A percentile compares a stretch with the other conserved stretches of the same genome.
These are phyloP conservation scores for Yarrowia sp. DNA, from an alignment of 805 yeast species.

Conservation along the genomic window DNA sequence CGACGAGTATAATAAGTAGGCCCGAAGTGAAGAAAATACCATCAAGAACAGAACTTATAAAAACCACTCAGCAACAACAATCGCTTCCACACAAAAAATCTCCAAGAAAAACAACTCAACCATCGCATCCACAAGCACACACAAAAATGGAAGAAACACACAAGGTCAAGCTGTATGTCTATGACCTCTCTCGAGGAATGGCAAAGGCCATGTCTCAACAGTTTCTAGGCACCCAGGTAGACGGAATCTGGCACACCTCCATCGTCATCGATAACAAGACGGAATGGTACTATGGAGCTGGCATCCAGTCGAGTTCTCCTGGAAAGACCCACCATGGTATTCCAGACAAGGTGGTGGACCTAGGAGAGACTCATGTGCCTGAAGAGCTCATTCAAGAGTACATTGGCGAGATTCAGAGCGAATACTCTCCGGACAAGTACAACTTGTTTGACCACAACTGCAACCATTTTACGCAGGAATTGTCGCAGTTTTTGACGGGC, in stretches of 20 bases:
- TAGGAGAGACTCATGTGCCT: conserved; percentile 53
- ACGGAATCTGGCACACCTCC: conserved; percentile 67
- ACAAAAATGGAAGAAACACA: conserved; percentile 27
- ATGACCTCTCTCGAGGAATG: conserved; percentile 60
- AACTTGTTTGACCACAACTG: conserved; percentile 63
- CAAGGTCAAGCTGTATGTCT: conserved; percentile 55
- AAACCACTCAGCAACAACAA: too few relatives aligned
- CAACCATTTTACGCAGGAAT: conserved; percentile 60
- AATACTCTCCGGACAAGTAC: conserved; percentile 48
- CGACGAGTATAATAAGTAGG: neutral
- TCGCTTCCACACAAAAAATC: neutral
- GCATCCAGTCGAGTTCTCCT: conserved; percentile 48
- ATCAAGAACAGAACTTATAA: too few relatives aligned
- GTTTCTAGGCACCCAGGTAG: conserved; percentile 50
- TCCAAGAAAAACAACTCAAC: neutral
- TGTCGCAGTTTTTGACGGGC: conserved; percentile 57
- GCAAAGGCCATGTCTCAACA: conserved; percentile 51
- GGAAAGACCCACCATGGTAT: conserved; percentile 58
- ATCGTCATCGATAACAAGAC: conserved; percentile 50
- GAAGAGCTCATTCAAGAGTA: conserved; percentile 53
- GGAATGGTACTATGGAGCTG: conserved; percentile 60
- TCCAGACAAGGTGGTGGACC: conserved; percentile 51
- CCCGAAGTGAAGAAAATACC: too few relatives aligned
- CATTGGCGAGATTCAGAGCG: conserved; percentile 48
- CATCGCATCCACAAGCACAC: neutral